phyloP scores from a whole-genome alignment of 1,284 basidiomycete genomes.

The Ceratobasidium sp. region DNA sequence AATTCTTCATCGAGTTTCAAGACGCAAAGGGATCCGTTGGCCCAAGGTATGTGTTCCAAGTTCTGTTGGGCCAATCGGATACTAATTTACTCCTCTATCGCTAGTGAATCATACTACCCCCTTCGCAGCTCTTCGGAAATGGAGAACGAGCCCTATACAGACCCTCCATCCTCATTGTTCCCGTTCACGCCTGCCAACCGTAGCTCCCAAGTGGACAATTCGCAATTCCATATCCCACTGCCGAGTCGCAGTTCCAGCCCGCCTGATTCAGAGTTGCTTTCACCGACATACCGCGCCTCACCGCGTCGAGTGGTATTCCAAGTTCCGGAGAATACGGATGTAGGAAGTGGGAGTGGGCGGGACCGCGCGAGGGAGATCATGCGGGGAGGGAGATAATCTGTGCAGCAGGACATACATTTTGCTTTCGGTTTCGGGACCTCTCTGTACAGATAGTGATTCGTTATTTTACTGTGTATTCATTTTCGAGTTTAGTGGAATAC shows the following conservation, averaged over 20 bases:
- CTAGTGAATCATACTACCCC: constrained; percentile 28
- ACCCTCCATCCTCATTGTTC: constrained; percentile 15
- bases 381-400: not conserved
- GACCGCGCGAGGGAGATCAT: constrained; percentile 30
- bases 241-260: not conserved
- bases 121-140: constrained; percentile 19
- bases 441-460: not conserved
- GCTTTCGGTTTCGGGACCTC: not conserved
- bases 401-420: too few relatives aligned
- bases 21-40: constrained; percentile 44
- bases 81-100: too few relatives aligned
- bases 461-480: not conserved
- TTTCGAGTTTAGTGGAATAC: not conserved
- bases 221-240: not conserved
- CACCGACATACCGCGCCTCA: constrained; percentile 12
- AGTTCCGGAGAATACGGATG: constrained; percentile 2
- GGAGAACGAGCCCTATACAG: constrained; percentile 25
- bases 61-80: too few relatives aligned
- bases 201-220: not conserved
- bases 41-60: constrained; percentile 2
- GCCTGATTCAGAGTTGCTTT: constrained; percentile 2
- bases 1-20: constrained; percentile 62
- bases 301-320: not conserved
- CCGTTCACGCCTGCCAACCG: constrained; percentile 2
- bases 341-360: constrained; percentile 23